Evolutionary conservation across 768 basidiomycete genomes (phyloP).

Genomic region (Auriculariales sp.): DNA sequence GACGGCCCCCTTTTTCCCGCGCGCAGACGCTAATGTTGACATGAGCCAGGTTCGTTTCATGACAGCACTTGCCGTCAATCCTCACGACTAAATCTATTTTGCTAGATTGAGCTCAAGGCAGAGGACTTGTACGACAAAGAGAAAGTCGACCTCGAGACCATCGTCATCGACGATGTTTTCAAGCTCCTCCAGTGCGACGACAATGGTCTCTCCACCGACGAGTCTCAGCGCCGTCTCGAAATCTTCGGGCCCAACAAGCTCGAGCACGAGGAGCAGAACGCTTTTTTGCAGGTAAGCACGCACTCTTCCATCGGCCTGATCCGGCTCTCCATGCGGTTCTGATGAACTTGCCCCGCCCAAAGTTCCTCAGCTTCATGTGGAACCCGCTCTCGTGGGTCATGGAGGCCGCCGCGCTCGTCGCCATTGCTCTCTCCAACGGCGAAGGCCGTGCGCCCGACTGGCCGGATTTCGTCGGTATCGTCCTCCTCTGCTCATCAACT

Average conservation of each 20-base stretch:
- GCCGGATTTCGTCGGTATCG: conserved; percentile 95
- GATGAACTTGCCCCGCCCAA: not conserved
- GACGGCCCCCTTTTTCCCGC: too few relatives aligned
- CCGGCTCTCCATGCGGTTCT: too few relatives aligned
- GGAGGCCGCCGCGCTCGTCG: conserved; percentile 90
- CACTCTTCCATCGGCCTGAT: conserved; percentile 1
- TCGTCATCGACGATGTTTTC: conserved; percentile 94
- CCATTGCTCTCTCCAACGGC: conserved; percentile 93
- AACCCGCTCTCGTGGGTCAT: conserved; percentile 99
- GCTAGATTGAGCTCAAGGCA: conserved; percentile 71
- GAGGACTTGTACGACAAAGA: conserved; percentile 96
- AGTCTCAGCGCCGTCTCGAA: conserved; percentile 71
- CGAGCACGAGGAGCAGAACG: conserved; percentile 78
- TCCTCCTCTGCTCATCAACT: conserved; percentile 90
- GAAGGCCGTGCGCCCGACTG: conserved; percentile 78
- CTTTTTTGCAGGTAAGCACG: conserved; percentile 63
- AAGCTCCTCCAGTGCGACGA: conserved; percentile 85
- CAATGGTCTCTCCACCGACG: conserved; percentile 57
- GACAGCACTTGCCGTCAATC: not conserved
- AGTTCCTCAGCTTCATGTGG: conserved; percentile 99
- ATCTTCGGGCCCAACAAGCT: conserved; percentile 96
- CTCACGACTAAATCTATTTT: conserved; percentile 2
- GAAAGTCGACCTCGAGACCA: conserved; percentile 96
- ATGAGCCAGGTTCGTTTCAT: conserved; percentile 55
- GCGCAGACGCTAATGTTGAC: conserved; percentile 69